phyloP scores from a whole-genome alignment of 345 rosid species.

The Eucalyptus pauciflora region DNA sequence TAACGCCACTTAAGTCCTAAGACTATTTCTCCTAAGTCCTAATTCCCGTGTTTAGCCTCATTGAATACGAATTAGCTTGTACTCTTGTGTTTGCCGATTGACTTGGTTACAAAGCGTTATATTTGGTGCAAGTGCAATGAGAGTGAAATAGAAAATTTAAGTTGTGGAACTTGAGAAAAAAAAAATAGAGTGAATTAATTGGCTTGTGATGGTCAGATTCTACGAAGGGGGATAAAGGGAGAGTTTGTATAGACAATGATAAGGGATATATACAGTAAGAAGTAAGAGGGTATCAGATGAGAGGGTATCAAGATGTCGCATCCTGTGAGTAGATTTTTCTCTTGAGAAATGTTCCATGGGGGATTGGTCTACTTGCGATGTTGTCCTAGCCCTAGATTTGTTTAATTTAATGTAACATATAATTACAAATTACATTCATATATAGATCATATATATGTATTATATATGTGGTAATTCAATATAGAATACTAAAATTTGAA shows the following conservation, averaged over 20 bases:
- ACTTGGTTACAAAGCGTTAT: background rate
- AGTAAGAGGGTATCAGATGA: no score
- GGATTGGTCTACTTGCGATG: background rate
- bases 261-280: no score
- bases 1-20: background rate
- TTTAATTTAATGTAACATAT: background rate
- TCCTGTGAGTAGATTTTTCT: rapidly evolving
- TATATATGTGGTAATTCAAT: no score
- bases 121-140: background rate
- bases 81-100: background rate
- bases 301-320: rapidly evolving
- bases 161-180: background rate
- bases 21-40: background rate
- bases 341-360: background rate
- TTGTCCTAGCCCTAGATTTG: background rate
- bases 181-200: background rate
- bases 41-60: background rate
- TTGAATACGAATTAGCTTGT: background rate
- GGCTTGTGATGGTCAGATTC: background rate
- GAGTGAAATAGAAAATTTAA: background rate
- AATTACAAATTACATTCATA: no score
- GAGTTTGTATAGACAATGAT: background rate
- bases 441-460: no score
- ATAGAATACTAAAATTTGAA: no score
- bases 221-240: background rate